Percentiles rank a stretch among this genome's conserved stretches.
These are phyloP conservation scores for Cucurbita argyrosperma DNA, from an alignment of 306 rosid genomes.

Conservation along the genomic window DNA sequence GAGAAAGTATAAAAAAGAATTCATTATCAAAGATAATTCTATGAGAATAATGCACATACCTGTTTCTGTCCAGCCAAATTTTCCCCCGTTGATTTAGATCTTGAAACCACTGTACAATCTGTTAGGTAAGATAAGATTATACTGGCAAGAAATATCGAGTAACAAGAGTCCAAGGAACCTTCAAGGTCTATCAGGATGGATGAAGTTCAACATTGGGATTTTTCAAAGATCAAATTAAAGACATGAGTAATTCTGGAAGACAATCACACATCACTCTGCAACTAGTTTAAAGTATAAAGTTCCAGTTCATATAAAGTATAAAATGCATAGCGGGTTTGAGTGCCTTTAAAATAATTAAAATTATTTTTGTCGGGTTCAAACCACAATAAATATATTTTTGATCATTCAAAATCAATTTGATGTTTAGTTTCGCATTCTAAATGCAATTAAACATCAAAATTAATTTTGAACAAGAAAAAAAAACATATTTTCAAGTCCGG, in stretches of 20 bases:
- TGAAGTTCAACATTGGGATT: background rate
- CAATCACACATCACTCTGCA: too few relatives aligned
- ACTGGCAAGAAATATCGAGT: background rate
- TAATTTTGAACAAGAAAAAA: too few relatives aligned
- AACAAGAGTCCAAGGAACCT: background rate
- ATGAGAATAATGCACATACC: conserved; percentile 3
- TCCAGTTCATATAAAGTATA: too few relatives aligned
- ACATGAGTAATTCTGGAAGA: background rate
- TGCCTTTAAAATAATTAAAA: too few relatives aligned
- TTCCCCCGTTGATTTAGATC: background rate
- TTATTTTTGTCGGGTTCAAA: too few relatives aligned
- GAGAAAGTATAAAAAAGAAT: background rate
- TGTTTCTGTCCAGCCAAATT: background rate
- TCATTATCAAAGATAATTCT: background rate
- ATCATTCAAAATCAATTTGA: too few relatives aligned
- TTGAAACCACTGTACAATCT: background rate
- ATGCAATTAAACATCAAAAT: background rate
- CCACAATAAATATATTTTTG: too few relatives aligned
- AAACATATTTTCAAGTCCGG: background rate
- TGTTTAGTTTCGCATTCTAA: too few relatives aligned
- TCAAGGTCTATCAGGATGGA: background rate
- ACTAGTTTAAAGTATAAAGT: background rate
- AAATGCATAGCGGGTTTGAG: too few relatives aligned
- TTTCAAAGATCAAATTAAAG: background rate
- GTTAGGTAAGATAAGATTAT: background rate